These are phyloP conservation scores for Actinidia arguta DNA, from an alignment of 179 eudicot genomes.

Conservation along the genomic window DNA sequence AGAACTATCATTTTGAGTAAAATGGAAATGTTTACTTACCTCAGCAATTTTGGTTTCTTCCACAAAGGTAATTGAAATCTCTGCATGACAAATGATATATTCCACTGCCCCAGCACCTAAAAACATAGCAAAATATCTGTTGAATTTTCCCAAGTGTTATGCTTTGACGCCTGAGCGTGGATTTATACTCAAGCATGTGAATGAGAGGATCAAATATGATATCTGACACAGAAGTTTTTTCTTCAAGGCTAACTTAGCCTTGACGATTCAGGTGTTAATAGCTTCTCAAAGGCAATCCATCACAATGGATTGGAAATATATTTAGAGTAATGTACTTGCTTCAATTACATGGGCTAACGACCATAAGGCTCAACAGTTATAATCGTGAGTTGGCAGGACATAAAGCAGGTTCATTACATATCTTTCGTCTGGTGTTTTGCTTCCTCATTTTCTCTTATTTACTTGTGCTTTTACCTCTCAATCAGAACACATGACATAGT, in stretches of 20 bases:
- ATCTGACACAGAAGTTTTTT: neutral
- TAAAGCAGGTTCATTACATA: neutral
- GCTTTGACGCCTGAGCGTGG: neutral
- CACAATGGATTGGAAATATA: neutral
- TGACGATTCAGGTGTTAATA: neutral
- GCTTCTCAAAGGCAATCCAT: slow-evolving; percentile 10
- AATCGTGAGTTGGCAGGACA: neutral
- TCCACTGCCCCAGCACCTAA: slow-evolving; percentile 94
- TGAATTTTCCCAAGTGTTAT: neutral
- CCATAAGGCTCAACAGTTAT: neutral
- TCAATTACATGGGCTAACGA: neutral
- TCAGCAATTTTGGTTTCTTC: slow-evolving; percentile 83
- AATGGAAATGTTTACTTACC: slow-evolving; percentile 35
- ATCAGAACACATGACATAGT: neutral
- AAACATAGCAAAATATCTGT: slow-evolving; percentile 18
- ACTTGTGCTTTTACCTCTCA: neutral
- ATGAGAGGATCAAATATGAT: neutral
- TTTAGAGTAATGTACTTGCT: neutral
- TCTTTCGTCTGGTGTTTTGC: neutral
- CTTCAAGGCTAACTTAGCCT: slow-evolving; percentile 3
- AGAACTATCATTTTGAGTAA: neutral
- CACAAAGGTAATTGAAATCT: slow-evolving; percentile 72
- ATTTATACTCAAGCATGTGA: neutral
- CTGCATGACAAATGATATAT: slow-evolving; percentile 87
- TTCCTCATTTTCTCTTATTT: neutral